Evolutionary conservation across 129 eudicot genomes (phyloP).

Genomic region (Centrapalus pauciflorus): DNA sequence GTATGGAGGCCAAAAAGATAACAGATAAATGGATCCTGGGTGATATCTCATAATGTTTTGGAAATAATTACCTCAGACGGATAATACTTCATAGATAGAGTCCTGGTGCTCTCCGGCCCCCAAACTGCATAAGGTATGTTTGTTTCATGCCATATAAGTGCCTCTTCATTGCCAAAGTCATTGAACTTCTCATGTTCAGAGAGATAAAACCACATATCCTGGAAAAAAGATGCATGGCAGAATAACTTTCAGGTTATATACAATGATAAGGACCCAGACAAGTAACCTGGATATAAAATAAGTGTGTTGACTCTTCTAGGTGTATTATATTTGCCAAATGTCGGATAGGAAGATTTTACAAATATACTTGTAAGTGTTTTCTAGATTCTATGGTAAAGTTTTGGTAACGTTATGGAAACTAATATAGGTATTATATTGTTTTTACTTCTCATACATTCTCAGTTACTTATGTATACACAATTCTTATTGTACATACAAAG

Average conservation of each 20-base stretch:
- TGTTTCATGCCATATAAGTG: conserved; percentile 94
- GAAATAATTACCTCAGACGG: conserved; percentile 66
- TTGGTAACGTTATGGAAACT: background rate
- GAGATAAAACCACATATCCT: conserved; percentile 97
- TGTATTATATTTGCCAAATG: no score
- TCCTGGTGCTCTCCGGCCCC: conserved; percentile 75
- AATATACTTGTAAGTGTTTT: no score
- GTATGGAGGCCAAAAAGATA: background rate
- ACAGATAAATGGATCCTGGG: no score
- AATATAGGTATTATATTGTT: background rate
- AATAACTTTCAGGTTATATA: background rate
- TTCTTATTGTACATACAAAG: background rate
- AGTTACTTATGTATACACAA: background rate
- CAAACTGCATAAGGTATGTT: conserved; percentile 95
- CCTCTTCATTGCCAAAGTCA: conserved; percentile 72
- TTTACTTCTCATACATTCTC: background rate
- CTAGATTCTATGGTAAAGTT: background rate
- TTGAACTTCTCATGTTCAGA: conserved; percentile 81
- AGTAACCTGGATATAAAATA: background rate
- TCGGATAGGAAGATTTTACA: no score
- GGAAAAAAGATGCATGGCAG: conserved; percentile 12
- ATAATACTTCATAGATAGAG: conserved; percentile 68
- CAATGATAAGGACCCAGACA: background rate
- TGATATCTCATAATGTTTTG: background rate
- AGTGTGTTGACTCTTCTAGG: no score